Conservation (phyloP, 768 basidiomycete species). For the Gautieria morchelliformis region DNA sequence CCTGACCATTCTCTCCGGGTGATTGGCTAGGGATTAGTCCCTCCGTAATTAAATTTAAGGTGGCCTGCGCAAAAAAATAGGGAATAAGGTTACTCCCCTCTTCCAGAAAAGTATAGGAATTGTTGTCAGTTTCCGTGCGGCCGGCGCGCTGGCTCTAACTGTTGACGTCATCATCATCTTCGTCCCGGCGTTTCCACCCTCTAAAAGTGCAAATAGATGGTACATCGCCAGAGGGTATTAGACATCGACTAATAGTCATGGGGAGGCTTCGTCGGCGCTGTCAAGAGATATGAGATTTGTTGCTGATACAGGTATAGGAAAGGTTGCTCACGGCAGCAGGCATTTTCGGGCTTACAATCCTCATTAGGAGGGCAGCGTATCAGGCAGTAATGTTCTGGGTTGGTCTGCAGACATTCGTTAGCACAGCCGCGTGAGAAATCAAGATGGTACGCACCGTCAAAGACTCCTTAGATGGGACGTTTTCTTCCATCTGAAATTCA, state of each 20-base stretch:
- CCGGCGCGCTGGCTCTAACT: no score
- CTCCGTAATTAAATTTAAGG: no score
- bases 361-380: slow-evolving; percentile 63
- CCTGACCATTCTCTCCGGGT: slow-evolving; percentile 39
- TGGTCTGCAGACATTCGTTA: slow-evolving; percentile 26
- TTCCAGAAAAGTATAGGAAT: no score
- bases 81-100: no score
- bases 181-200: no score
- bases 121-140: no score
- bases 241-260: neutral
- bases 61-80: no score
- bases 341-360: slow-evolving; percentile 63
- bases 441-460: slow-evolving; percentile 32
- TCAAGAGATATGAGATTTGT: slow-evolving; percentile 19
- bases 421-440: neutral
- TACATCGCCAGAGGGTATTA: no score
- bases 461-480: slow-evolving; percentile 34
- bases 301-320: neutral
- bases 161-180: no score
- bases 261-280: slow-evolving; percentile 29
- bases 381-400: slow-evolving; percentile 38
- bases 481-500: slow-evolving; percentile 34
- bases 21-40: no score
- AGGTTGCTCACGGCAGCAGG: slow-evolving; percentile 70
- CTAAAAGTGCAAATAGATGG: no score